Evolutionary conservation across 192 early-diverging fungal species (phyloP).

Genomic region (Coemansia sp.): DNA sequence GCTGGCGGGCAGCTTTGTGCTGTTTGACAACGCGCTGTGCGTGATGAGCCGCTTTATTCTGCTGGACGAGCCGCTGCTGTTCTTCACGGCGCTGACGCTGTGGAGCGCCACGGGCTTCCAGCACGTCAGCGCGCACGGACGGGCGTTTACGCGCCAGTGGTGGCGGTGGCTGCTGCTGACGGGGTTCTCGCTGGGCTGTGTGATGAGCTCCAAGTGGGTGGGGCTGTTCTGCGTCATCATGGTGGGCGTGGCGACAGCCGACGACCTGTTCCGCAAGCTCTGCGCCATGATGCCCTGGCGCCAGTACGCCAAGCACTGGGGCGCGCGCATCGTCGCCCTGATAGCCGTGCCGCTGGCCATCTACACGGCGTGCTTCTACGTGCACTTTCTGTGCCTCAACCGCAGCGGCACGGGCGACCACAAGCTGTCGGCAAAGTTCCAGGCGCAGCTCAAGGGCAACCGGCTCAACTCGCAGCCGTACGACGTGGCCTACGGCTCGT

Average conservation of each 20-base stretch:
- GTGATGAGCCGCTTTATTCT: conserved; percentile 70
- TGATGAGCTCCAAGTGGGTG: conserved; percentile 87
- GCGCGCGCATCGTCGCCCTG: conserved; percentile 74
- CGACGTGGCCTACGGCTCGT: conserved; percentile 37
- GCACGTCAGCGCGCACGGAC: conserved; percentile 44
- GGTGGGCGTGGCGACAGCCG: conserved; percentile 84
- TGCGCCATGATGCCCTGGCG: conserved; percentile 66
- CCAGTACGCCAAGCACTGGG: conserved; percentile 74
- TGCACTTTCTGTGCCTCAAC: conserved; percentile 85
- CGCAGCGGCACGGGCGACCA: conserved; percentile 86
- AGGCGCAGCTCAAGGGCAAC: conserved; percentile 76
- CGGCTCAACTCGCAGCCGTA: conserved; percentile 52
- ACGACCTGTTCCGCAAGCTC: conserved; percentile 86
- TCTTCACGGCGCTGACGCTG: conserved; percentile 59
- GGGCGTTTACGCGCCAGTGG: conserved; percentile 64
- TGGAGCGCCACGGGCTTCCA: conserved; percentile 59
- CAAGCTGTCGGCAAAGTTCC: conserved; percentile 89
- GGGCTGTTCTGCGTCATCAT: conserved; percentile 89
- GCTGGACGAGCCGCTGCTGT: conserved; percentile 70
- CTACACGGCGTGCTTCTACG: conserved; percentile 85
- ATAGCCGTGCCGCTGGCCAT: conserved; percentile 76
- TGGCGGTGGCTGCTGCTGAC: conserved; percentile 62
- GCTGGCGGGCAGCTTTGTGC: conserved; percentile 57
- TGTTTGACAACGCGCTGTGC: conserved; percentile 66
- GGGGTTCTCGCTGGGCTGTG: conserved; percentile 65